A percentile compares a stretch with the other conserved stretches of the same genome.
Evolutionary conservation across 2,329 filamentous ascomycete species (phyloP).

Genomic region (Colletotrichum kahawae): DNA sequence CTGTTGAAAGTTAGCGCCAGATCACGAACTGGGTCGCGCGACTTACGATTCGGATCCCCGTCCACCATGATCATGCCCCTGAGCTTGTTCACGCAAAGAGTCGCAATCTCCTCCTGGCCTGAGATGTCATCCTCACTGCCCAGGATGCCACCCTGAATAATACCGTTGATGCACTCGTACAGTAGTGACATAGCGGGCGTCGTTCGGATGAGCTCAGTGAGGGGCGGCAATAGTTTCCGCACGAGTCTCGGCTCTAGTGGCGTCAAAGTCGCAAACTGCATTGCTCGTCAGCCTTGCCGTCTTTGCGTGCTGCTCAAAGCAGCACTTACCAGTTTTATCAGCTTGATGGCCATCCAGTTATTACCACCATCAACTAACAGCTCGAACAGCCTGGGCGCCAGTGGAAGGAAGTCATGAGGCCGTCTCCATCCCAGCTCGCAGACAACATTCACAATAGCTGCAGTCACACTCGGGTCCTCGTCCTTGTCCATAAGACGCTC

Average conservation of each 20-base stretch:
- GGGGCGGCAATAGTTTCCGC: slow-evolving; percentile 86
- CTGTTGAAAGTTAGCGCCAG: slow-evolving; percentile 34
- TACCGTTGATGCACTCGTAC: slow-evolving; percentile 98
- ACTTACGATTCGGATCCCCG: slow-evolving; percentile 89
- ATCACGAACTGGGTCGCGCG: neutral
- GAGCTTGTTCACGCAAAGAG: slow-evolving; percentile 89
- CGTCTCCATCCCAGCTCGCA: slow-evolving; percentile 95
- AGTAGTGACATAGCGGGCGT: slow-evolving; percentile 97
- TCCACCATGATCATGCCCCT: slow-evolving; percentile 93
- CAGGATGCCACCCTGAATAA: slow-evolving; percentile 94
- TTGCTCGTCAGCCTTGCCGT: neutral
- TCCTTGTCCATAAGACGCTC: slow-evolving; percentile 88
- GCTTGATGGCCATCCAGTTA: slow-evolving; percentile 99
- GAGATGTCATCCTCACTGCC: slow-evolving; percentile 79
- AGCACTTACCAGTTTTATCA: slow-evolving; percentile 85
- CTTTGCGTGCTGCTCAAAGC: too few species aligned
- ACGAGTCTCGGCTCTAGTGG: slow-evolving; percentile 90
- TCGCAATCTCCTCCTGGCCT: slow-evolving; percentile 90
- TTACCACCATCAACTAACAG: slow-evolving; percentile 90
- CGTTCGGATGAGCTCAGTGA: slow-evolving; percentile 92
- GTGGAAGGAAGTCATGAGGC: slow-evolving; percentile 89
- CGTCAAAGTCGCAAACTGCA: slow-evolving; percentile 89
- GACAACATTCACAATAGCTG: slow-evolving; percentile 94
- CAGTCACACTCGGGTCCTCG: slow-evolving; percentile 92
- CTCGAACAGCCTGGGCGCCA: slow-evolving; percentile 91